Percentiles rank a stretch among this genome's conserved stretches.
These are phyloP conservation scores for Heliamphora exappendiculata DNA, from an alignment of 148 eudicot genomes.

Conservation along the genomic window DNA sequence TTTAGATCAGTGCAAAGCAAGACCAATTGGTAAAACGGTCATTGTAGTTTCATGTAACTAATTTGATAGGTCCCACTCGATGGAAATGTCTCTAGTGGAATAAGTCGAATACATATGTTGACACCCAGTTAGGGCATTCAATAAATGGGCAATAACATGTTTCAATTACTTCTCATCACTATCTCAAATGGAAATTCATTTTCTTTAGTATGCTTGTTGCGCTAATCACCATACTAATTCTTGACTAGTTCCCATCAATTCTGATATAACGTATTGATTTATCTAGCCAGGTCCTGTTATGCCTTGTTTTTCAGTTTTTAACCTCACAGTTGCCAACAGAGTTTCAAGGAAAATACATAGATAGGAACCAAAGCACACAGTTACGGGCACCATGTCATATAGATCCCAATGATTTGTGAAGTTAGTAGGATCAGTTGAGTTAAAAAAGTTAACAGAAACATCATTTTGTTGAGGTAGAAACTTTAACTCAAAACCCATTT, in stretches of 20 bases:
- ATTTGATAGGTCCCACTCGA: neutral
- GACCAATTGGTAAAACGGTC: neutral
- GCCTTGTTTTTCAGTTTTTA: neutral
- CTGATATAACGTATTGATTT: neutral
- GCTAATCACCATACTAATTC: neutral
- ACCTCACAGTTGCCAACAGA: neutral
- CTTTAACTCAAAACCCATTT: neutral
- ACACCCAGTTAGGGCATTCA: neutral
- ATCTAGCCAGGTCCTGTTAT: neutral
- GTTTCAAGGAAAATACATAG: neutral
- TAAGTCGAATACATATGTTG: neutral
- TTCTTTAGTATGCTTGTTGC: neutral
- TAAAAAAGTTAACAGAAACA: no score
- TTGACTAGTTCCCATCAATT: neutral
- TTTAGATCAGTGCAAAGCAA: conserved; percentile 6
- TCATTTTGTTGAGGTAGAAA: neutral
- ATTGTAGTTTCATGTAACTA: neutral
- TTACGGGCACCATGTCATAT: neutral
- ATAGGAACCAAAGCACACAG: neutral
- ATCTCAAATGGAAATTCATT: neutral
- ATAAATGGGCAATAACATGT: neutral
- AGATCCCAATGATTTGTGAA: neutral
- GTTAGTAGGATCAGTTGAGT: neutral
- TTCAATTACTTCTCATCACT: neutral
- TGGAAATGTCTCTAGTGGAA: neutral